Evolutionary conservation across 2,329 filamentous ascomycete species (phyloP).

Genomic region (Mycosphaerella arachidis): DNA sequence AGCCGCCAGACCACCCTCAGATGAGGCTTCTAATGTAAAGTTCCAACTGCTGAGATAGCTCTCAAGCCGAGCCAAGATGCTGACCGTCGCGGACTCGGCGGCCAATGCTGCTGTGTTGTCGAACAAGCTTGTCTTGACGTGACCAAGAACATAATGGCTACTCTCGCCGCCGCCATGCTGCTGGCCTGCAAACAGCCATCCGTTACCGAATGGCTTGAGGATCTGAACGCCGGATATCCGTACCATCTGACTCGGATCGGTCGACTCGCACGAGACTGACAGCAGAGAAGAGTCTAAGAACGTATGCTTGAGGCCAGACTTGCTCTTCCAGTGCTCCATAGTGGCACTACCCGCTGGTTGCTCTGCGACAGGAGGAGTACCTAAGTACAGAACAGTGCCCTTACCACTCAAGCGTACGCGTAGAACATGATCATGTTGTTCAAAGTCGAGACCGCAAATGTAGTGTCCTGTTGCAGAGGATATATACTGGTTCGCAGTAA

Average conservation of each 20-base stretch:
- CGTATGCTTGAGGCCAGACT: slow-evolving; percentile 27
- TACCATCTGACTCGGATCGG: slow-evolving; percentile 8
- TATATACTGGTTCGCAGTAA: slow-evolving; percentile 31
- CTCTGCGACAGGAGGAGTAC: slow-evolving; percentile 22
- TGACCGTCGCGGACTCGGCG: slow-evolving; percentile 23
- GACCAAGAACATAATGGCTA: slow-evolving; percentile 29
- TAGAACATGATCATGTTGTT: slow-evolving; percentile 31
- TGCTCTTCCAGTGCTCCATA: slow-evolving; percentile 33
- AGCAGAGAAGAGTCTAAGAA: slow-evolving; percentile 30
- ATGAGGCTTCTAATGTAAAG: slow-evolving; percentile 23
- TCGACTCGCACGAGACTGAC: slow-evolving; percentile 5
- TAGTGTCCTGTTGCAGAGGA: slow-evolving; percentile 32
- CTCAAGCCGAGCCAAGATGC: slow-evolving; percentile 27
- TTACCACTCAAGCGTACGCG: slow-evolving; percentile 33
- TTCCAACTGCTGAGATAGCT: slow-evolving; percentile 30
- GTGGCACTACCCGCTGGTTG: slow-evolving; percentile 3
- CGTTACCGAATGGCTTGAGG: slow-evolving; percentile 25
- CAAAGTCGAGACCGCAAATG: slow-evolving; percentile 34
- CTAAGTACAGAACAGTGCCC: slow-evolving; percentile 33
- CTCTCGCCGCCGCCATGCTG: slow-evolving; percentile 27
- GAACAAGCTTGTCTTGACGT: slow-evolving; percentile 22
- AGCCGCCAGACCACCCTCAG: slow-evolving; percentile 23
- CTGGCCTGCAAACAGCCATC: slow-evolving; percentile 31
- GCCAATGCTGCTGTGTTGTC: slow-evolving; percentile 13
- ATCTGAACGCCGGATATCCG: slow-evolving; percentile 30